Evolutionary conservation across 768 basidiomycete species (phyloP), one percentile per base, ranked within the genome.

Genomic region (Boletus patriciae): DNA sequence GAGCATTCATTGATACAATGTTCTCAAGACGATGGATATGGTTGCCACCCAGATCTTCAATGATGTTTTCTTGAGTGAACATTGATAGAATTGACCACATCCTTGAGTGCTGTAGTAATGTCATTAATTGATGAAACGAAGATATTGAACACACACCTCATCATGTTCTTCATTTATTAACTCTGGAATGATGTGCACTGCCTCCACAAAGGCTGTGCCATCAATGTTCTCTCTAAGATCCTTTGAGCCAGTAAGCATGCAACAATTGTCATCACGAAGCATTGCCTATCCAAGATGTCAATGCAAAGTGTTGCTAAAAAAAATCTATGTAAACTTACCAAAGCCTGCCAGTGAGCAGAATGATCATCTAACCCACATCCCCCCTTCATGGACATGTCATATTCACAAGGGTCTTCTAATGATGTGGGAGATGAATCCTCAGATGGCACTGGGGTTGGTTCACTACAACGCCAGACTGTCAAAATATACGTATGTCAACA

Each of bases 171-270:
- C 16, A 23, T 37, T 27, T 1, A 15, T 6, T 0, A 41, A 25
- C 15, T 25, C 13, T 0, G 48, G 59, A 4, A 60, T 60, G 25
- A 58, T 53, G 47, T 60, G 51, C 1, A 33, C 42, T 0, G 43
- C 11, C 9, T 43, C 8, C 12, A 42, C 42, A 5, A 13, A 1
- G 6, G n/a, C 13, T 29, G 16, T 0, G 11, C 53, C 57, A 34
- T 5, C 18, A 16, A 18, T 11, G n/a, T n/a, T n/a, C 19, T 46
- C 21, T 1, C 21, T 11, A 12, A 27, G 7, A 19, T 58, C 44
- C n/a, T 19, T 19, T 13, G 2, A 2, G 23, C 40, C 44, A 4
- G 44, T 54, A 5, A 60, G 1, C 37, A 53, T 7, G 47, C 56
- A 60, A 15, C 27, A 0, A 34, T 41, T 4, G 10, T 46, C 3